phyloP scores from a whole-genome alignment of 768 basidiomycete species.

The Ramaria sp. region DNA sequence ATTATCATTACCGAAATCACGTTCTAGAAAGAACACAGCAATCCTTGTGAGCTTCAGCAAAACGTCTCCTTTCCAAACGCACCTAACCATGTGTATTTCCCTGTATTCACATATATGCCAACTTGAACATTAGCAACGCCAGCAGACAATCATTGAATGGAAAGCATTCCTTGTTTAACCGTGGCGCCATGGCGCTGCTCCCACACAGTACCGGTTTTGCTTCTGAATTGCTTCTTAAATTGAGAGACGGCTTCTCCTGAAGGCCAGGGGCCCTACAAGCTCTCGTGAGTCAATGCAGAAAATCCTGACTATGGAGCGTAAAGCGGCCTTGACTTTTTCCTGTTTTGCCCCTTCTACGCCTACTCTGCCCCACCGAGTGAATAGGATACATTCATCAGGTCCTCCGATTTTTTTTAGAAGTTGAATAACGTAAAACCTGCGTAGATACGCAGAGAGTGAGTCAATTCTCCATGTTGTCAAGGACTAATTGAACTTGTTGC shows the following conservation, averaged over 20 bases:
- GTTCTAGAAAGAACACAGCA: conserved; percentile 24
- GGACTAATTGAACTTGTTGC: conserved; percentile 27
- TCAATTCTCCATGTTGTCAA: neutral
- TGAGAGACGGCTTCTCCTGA: conserved; percentile 29
- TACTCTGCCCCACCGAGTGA: conserved; percentile 52
- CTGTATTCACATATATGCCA: conserved; percentile 19
- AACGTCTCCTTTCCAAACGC: conserved; percentile 9
- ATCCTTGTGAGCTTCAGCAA: neutral
- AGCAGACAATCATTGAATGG: neutral
- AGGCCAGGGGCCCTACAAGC: conserved; percentile 35
- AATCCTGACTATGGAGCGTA: neutral
- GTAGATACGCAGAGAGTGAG: neutral
- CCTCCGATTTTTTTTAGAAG: conserved; percentile 36
- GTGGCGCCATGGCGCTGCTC: conserved; percentile 39
- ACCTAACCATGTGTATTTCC: conserved; percentile 56
- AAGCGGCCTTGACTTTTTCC: conserved; percentile 27
- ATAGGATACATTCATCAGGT: conserved; percentile 25
- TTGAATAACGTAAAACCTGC: conserved; percentile 49
- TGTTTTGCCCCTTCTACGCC: conserved; percentile 43
- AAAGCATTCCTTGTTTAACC: conserved; percentile 33
- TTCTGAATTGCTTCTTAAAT: conserved; percentile 52
- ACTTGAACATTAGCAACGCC: neutral
- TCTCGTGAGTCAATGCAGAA: neutral
- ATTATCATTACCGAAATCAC: conserved; percentile 41
- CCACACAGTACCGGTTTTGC: conserved; percentile 41